These are phyloP conservation scores for Colletotrichum magnum DNA, from an alignment of 2,329 filamentous ascomycete genomes.

Conservation along the genomic window DNA sequence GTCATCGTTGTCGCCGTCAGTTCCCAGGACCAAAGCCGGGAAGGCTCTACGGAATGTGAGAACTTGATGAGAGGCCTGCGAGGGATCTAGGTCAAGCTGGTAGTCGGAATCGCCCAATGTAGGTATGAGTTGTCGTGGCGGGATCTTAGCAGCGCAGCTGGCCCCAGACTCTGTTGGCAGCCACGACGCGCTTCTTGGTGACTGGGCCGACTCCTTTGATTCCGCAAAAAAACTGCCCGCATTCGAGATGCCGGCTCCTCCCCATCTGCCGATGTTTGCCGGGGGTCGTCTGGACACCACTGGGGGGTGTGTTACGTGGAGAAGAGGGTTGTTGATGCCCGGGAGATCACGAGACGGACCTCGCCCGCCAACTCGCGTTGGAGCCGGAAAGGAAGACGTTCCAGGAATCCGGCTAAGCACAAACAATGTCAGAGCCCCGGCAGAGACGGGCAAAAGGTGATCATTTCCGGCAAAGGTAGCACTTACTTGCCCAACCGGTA, in stretches of 20 bases:
- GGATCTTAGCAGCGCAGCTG: too few relatives aligned
- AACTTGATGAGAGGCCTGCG: slow-evolving; percentile 48
- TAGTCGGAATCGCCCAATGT: slow-evolving; percentile 10
- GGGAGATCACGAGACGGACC: slow-evolving; percentile 24
- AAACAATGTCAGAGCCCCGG: slow-evolving; percentile 1
- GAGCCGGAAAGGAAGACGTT: slow-evolving; percentile 30
- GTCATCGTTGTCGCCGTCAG: slow-evolving; percentile 10
- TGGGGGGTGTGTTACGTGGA: slow-evolving; percentile 38
- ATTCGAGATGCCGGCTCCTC: not conserved
- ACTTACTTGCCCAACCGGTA: slow-evolving; percentile 54
- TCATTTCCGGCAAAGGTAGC: not conserved
- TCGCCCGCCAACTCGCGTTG: slow-evolving; percentile 24
- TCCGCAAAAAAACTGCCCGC: not conserved
- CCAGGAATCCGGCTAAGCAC: slow-evolving; percentile 32
- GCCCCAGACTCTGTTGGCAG: not conserved
- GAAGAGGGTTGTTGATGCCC: slow-evolving; percentile 40
- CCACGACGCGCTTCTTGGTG: not conserved
- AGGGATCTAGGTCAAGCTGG: slow-evolving; percentile 46
- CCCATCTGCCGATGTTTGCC: not conserved
- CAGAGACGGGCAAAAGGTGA: not conserved
- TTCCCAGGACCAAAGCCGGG: slow-evolving; percentile 38
- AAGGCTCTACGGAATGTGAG: slow-evolving; percentile 44
- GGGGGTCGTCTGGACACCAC: not conserved
- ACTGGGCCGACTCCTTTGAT: not conserved
- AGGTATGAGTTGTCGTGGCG: too few relatives aligned